Percentiles rank a stretch among this genome's conserved stretches.
These are phyloP conservation scores for Tubosaeta sp. DNA, from an alignment of 768 basidiomycete species.

Conservation along the genomic window DNA sequence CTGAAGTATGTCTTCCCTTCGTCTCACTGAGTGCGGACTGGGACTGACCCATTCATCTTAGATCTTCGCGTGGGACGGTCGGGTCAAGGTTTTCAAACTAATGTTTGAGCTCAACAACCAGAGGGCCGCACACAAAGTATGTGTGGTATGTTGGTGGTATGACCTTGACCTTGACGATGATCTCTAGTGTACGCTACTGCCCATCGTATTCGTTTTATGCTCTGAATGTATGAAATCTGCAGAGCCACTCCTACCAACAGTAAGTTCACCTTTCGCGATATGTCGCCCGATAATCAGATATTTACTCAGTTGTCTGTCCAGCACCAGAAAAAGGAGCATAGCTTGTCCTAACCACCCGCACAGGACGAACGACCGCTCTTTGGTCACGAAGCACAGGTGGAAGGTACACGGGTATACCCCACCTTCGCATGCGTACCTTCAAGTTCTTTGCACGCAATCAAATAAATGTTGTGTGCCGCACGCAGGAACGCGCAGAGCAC, in stretches of 20 bases:
- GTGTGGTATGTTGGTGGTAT: background rate
- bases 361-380: constrained; percentile 12
- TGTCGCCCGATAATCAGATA: background rate
- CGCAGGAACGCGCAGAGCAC: no score
- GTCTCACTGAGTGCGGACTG: no score
- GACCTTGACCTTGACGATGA: background rate
- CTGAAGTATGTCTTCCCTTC: background rate
- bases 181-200: constrained; percentile 5
- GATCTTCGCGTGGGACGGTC: background rate
- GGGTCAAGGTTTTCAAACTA: background rate
- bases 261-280: background rate
- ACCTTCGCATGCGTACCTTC: background rate
- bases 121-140: background rate
- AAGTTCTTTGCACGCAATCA: no score
- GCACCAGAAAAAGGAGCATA: constrained; percentile 9
- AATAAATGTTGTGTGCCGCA: no score
- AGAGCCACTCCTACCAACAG: constrained; percentile 9
- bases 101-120: background rate
- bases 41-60: background rate
- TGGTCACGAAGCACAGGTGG: constrained; percentile 15
- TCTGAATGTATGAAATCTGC: constrained; percentile 1
- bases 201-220: constrained; percentile 7
- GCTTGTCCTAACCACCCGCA: constrained; percentile 3
- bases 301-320: background rate
- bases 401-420: constrained; percentile 12